These are phyloP conservation scores for Populus tomentosa DNA, from an alignment of 441 rosid species.

Conservation along the genomic window DNA sequence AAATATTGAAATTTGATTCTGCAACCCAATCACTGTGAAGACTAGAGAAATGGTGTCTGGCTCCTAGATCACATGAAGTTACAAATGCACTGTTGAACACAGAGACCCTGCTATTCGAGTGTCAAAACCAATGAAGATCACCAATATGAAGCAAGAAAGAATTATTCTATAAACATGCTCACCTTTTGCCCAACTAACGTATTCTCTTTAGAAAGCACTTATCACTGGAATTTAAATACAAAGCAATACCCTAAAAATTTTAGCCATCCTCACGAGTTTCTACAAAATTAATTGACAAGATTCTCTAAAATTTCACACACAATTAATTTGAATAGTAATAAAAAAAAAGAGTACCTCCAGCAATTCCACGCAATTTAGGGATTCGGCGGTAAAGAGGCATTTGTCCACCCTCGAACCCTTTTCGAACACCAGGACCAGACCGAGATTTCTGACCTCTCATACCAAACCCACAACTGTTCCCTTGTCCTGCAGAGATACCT, in stretches of 20 bases:
- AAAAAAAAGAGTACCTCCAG: conserved; percentile 61
- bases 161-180: neutral
- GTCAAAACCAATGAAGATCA: neutral
- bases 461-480: conserved; percentile 91
- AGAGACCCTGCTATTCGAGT: neutral
- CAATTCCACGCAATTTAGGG: conserved; percentile 81
- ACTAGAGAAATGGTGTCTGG: neutral
- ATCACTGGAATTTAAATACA: neutral
- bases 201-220: neutral
- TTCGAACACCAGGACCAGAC: conserved; percentile 87
- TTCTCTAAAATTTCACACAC: neutral
- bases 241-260: neutral
- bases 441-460: conserved; percentile 97
- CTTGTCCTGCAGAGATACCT: conserved; percentile 91
- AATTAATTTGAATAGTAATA: neutral
- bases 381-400: conserved; percentile 85
- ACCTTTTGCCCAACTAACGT: neutral
- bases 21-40: neutral
- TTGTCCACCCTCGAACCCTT: conserved; percentile 92
- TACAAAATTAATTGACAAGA: neutral
- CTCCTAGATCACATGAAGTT: neutral
- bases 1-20: neutral
- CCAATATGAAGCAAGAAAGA: neutral
- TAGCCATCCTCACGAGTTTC: neutral
- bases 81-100: neutral